Conservation (phyloP, 192 early-diverging fungal species). For the Coemansia sp. region DNA sequence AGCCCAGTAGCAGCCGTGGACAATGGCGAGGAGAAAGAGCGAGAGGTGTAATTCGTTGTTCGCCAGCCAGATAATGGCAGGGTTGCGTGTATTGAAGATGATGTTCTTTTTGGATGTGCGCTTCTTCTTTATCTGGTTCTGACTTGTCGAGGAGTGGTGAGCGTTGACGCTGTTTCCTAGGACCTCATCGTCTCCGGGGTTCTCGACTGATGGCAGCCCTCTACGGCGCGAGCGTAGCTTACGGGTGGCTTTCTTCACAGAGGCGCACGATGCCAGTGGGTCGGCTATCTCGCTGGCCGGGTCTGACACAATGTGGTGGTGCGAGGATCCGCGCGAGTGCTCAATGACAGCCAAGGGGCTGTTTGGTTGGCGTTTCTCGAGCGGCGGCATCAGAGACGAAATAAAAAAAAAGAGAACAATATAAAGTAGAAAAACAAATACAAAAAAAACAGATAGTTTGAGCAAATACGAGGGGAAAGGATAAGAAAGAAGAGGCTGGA, state of each 20-base stretch:
- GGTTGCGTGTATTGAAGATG: conserved; percentile 41
- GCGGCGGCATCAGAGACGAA: conserved; percentile 14
- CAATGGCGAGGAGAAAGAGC: conserved; percentile 18
- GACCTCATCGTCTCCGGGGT: neutral
- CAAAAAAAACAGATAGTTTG: conserved; percentile 5
- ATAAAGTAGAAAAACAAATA: conserved; percentile 2
- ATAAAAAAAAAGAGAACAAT: conserved; percentile 2
- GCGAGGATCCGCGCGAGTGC: conserved; percentile 1
- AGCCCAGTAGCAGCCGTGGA: conserved; percentile 28
- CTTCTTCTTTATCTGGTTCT: neutral
- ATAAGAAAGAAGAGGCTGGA: neutral
- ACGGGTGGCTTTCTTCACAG: neutral
- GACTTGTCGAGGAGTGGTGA: neutral
- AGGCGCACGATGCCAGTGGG: conserved; percentile 3
- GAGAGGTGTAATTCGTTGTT: conserved; percentile 37
- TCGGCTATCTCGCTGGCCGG: conserved; percentile 9
- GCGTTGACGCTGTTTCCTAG: neutral
- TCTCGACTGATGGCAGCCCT: conserved; percentile 8
- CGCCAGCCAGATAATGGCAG: conserved; percentile 35
- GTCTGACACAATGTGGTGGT: conserved; percentile 9
- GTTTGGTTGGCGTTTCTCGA: conserved; percentile 25
- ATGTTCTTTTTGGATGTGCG: conserved; percentile 14
- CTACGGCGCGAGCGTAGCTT: conserved; percentile 25
- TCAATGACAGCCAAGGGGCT: conserved; percentile 13
- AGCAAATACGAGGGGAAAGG: neutral